These are phyloP conservation scores for Triangularia setosa DNA, from an alignment of 2,329 filamentous ascomycete genomes.

Conservation along the genomic window DNA sequence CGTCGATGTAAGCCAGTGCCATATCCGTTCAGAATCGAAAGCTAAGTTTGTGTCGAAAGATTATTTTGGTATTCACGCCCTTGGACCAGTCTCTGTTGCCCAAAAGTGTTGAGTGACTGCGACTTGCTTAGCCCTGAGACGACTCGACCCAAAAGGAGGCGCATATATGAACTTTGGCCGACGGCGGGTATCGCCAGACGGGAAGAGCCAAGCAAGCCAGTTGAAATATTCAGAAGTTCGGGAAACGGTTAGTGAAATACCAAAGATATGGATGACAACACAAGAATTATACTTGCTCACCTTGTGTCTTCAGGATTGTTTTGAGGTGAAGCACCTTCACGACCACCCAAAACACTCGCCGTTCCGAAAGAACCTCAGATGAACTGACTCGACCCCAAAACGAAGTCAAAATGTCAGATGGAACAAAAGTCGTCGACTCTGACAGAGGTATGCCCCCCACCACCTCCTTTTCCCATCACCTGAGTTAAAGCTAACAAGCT, in stretches of 20 bases:
- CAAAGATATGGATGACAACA: neutral
- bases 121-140: neutral
- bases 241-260: neutral
- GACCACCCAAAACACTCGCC: neutral
- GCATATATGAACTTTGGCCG: neutral
- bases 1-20: neutral
- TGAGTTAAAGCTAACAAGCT: neutral
- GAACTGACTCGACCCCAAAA: neutral
- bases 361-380: neutral
- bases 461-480: slow-evolving; percentile 1
- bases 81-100: neutral
- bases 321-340: neutral
- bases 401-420: slow-evolving; percentile 8
- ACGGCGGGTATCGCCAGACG: neutral
- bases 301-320: neutral
- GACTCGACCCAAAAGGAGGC: neutral
- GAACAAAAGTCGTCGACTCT: slow-evolving; percentile 36
- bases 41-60: neutral
- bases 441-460: slow-evolving; percentile 33
- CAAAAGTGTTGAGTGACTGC: too few relatives aligned
- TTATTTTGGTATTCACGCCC: neutral
- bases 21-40: neutral
- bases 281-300: neutral
- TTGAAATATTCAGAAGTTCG: neutral
- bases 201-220: neutral